Evolutionary conservation across 177 flowering plant genomes (phyloP), one percentile per base, ranked within the genome.

Genomic region (Telopea speciosissima): DNA sequence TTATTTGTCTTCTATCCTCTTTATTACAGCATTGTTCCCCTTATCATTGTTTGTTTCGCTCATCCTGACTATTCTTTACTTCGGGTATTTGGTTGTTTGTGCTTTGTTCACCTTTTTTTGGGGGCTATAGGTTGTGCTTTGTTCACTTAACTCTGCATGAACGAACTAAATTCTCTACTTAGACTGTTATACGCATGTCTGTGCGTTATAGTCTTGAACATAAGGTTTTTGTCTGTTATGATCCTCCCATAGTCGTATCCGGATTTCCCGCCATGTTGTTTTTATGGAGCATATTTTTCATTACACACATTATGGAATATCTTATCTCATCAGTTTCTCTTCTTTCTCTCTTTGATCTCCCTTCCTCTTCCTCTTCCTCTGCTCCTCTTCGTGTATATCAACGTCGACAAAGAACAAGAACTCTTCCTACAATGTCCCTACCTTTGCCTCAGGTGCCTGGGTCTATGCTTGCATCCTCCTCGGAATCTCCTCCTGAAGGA

Each of bases 101-200:
- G 70, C 23, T 67, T 68, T 68, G 62, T 68, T 13, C 25, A 33
- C 14, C n/a, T n/a, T n/a, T n/a, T n/a, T n/a, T n/a, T n/a, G n/a
- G n/a, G n/a, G n/a, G n/a, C n/a, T n/a, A 61, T 24, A 49, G 70
- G 49, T 60, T 68, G 17, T 68, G 70, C 23, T 67, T 68, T 68
- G 62, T 68, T 13, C 25, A 33, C 14, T 26, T 68, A 23, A 62
- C 62, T 24, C 61, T 12, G 5, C 62, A 52, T 24, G 40, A 52
- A 12, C 60, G 31, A 1, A 28, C 13, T 16, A 68, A 68, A 54
- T 14, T 68, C 24, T 49, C 62, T 24, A 17, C 60, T 8, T 24
- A 68, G 25, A 0, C 70, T 54, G 70, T 11, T 2, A 21, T 8
- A 9, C 54, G 70, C 25, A 42, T 16, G 24, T 68, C 54, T 16